These are phyloP conservation scores for Rhypophila decipiens DNA, from an alignment of 495 filamentous ascomycete species.

Conservation along the genomic window DNA sequence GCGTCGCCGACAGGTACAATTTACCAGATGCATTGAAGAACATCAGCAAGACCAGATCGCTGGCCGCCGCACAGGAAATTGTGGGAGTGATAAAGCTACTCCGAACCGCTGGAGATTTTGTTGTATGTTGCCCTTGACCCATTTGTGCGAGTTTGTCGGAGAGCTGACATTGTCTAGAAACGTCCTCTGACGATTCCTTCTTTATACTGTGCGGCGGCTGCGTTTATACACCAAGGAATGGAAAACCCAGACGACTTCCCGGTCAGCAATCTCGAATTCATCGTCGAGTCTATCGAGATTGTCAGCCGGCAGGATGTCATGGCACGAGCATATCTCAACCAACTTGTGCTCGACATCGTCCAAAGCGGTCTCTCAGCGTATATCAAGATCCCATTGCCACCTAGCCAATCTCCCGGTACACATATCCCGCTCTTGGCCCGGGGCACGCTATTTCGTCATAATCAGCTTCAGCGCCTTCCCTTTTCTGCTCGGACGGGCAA, in stretches of 20 bases:
- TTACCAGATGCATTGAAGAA: constrained; percentile 26
- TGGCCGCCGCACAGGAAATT: constrained; percentile 36
- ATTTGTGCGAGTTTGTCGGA: too few relatives aligned
- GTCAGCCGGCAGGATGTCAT: constrained; percentile 30
- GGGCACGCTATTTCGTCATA: not conserved
- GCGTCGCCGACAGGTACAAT: constrained; percentile 32
- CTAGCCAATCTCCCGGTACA: too few relatives aligned
- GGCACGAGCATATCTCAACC: constrained; percentile 33
- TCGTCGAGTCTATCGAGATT: constrained; percentile 32
- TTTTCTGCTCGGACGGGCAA: not conserved
- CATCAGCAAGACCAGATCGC: constrained; percentile 23
- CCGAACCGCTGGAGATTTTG: too few relatives aligned
- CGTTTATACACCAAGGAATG: constrained; percentile 29
- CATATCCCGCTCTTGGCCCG: not conserved
- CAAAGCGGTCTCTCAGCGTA: constrained; percentile 20
- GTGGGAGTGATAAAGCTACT: constrained; percentile 37
- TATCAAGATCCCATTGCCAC: not conserved
- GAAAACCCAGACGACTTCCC: constrained; percentile 12
- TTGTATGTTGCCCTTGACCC: too few relatives aligned
- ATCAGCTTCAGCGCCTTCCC: not conserved
- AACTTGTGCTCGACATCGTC: constrained; percentile 34
- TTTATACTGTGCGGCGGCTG: constrained; percentile 36
- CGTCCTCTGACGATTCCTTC: constrained; percentile 34
- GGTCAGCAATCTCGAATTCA: constrained; percentile 30
- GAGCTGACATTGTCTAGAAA: constrained; percentile 14